Conservation (phyloP, 768 basidiomycete species). For the Trametes punicea region DNA sequence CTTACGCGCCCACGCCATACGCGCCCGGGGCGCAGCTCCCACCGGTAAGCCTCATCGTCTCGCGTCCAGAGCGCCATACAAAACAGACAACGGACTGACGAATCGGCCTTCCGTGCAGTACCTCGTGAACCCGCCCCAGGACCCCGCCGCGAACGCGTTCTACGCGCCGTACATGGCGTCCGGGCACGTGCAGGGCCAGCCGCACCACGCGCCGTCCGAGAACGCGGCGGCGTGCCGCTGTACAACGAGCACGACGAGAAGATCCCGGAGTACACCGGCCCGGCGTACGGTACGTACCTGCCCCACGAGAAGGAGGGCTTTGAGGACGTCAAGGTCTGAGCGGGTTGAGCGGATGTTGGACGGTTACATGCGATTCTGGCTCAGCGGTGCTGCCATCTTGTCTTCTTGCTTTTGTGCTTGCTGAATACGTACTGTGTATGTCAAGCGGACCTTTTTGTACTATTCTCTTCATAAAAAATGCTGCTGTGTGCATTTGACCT, state of each 20-base stretch:
- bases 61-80: too few relatives aligned
- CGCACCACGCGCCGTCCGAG: conserved; percentile 19
- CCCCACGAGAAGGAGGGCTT: conserved; percentile 29
- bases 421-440: background rate
- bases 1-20: conserved; percentile 34
- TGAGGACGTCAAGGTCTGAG: conserved; percentile 23
- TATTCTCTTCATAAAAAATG: background rate
- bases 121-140: conserved; percentile 40
- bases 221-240: conserved; percentile 40
- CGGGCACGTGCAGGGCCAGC: conserved; percentile 27
- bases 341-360: background rate
- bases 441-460: conserved; percentile 9
- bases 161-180: conserved; percentile 31
- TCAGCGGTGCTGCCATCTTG: conserved; percentile 5
- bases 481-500: too few relatives aligned
- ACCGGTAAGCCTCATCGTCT: conserved; percentile 32
- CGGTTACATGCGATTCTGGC: background rate
- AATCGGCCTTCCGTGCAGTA: conserved; percentile 24
- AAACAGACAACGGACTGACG: background rate
- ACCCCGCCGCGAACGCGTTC: conserved; percentile 28
- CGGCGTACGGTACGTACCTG: conserved; percentile 22
- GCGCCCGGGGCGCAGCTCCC: conserved; percentile 43
- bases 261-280: conserved; percentile 28
- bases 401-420: background rate
- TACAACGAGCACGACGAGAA: conserved; percentile 39